Base-by-base conservation (phyloP, 768 basidiomycete species). In the Suillus subluteus region DNA sequence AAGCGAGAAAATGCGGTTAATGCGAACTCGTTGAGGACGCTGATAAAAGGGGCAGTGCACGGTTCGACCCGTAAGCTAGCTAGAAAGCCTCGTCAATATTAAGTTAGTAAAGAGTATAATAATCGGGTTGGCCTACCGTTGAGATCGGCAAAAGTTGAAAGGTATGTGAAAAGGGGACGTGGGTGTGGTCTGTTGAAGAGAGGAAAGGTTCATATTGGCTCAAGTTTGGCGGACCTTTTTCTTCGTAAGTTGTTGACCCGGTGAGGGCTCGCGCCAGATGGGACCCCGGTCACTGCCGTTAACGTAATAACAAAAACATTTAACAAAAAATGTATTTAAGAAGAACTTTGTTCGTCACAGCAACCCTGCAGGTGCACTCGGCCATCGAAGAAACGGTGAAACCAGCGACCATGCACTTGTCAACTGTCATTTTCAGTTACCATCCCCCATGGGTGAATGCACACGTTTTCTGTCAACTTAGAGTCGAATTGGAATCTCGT, bases 171-270 rank as follows among this genome's bases (percentile, higher is more conserved):
- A 67, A 65, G 44, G 37, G 67, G 69, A 69, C 66, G 71, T 72
- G 71, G 78, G 78, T 79, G 77, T 77, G 78, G 78, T 68, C 71
- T 73, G 73, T 67, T 68, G 78, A 80, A 79, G 78, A 80, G 82
- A 67, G 72, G 75, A 81, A 82, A 82, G 79, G 78, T 79, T 73
- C 81, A 84, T 84, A 80, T 81, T 83, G 76, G 78, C 79, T 81
- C 75, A 80, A 78, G 77, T 80, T 80, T 78, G 69, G 79, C 86
- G 84, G 85, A 82, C 84, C 86, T 87, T 87, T 86, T 69, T 70
- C 64, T 70, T 63, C 65, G 52, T 69, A 64, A 74, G 66, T 73
- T 67, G 70, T 73, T 71, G 73, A 71, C 71, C 30, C 54, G 62
- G 59, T 40, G 66, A 72, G 72, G 69, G 69, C 74, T 69, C 63